Evolutionary conservation across 176 grass and related monocot genomes (phyloP).

Genomic region (Elaeis guineensis): DNA sequence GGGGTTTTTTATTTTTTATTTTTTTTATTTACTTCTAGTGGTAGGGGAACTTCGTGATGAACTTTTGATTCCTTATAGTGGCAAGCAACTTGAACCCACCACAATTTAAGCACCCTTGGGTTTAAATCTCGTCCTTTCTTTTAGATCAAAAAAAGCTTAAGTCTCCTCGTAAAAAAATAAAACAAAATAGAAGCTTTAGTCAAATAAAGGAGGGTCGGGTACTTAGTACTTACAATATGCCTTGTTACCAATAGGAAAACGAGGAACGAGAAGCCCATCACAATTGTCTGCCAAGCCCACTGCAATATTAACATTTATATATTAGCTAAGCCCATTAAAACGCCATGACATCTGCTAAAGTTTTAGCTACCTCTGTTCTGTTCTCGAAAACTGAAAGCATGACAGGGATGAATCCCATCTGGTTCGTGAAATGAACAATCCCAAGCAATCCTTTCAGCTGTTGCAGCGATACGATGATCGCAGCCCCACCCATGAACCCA

Average conservation of each 20-base stretch:
- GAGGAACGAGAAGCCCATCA: slow-evolving; percentile 83
- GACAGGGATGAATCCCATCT: slow-evolving; percentile 86
- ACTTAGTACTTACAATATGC: slow-evolving; percentile 78
- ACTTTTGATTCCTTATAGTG: slow-evolving; percentile 58
- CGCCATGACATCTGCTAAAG: too few relatives aligned
- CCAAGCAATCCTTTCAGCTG: slow-evolving; percentile 91
- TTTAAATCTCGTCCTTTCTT: slow-evolving; percentile 31
- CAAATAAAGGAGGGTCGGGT: neutral
- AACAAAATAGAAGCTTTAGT: too few relatives aligned
- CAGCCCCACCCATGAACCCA: slow-evolving; percentile 93
- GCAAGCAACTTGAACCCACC: slow-evolving; percentile 49
- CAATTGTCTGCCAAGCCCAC: slow-evolving; percentile 91
- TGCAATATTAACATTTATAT: slow-evolving; percentile 18
- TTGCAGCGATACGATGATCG: slow-evolving; percentile 92
- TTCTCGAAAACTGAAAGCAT: slow-evolving; percentile 62
- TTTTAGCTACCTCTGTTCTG: slow-evolving; percentile 44
- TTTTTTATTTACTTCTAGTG: too few relatives aligned
- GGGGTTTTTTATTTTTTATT: too few relatives aligned
- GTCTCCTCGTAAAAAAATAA: too few relatives aligned
- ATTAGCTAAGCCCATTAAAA: too few relatives aligned
- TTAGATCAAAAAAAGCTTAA: slow-evolving; percentile 8
- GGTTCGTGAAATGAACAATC: slow-evolving; percentile 78
- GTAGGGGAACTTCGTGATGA: too few relatives aligned
- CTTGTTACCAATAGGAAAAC: slow-evolving; percentile 68
- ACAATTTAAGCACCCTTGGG: slow-evolving; percentile 21